Base-by-base conservation (phyloP, 495 filamentous ascomycete genomes). In the Evansstolkia leycettana region DNA sequence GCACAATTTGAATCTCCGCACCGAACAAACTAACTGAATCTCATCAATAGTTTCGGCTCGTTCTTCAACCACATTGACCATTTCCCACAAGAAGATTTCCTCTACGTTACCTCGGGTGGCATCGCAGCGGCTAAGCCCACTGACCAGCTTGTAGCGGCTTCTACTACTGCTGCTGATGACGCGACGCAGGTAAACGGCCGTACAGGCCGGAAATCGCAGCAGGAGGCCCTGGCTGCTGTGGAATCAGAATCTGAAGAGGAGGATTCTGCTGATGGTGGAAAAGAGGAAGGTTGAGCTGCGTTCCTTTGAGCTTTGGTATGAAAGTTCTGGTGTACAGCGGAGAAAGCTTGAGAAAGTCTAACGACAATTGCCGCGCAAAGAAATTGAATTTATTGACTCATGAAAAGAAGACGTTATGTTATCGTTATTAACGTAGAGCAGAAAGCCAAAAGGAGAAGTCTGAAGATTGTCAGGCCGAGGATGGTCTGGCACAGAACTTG, bases 21-120 rank as follows among this genome's bases (percentile, higher is more conserved):
- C 40, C 38, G 13, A 17, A 31, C 28, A 40, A 18, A 43, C 32
- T 33, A 17, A 30, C 33, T 16, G 38, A 20, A 13, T 24, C 31
- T 37, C 16, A 14, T 24, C 11, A 41, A 17, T 43, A 83, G 81
- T 17, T 93, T 87, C 54, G 72, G 80, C 48, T 59, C 65, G 10
- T 87, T 93, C 65, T 90, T 88, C 66, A 75, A 82, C 40, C 83
- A 90, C 48, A 67, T 90, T 39, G 85, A 93, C 44, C 76, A 82
- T 47, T 89, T 75, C 56, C 69, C 69, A 20, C 69, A 71, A 7
- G 72, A 74, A 26, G 75, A 73, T 48, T 90, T 90, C 62, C 64
- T 89, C 17, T 93, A 80, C 64, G 65, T 85, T 12, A 86, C 76
- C 0, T 75, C 78, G 0, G 70, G 63, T 10, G 78, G 78, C 9